These are phyloP conservation scores for Cercophora newfieldiana DNA, from an alignment of 495 filamentous ascomycete genomes.

Conservation along the genomic window DNA sequence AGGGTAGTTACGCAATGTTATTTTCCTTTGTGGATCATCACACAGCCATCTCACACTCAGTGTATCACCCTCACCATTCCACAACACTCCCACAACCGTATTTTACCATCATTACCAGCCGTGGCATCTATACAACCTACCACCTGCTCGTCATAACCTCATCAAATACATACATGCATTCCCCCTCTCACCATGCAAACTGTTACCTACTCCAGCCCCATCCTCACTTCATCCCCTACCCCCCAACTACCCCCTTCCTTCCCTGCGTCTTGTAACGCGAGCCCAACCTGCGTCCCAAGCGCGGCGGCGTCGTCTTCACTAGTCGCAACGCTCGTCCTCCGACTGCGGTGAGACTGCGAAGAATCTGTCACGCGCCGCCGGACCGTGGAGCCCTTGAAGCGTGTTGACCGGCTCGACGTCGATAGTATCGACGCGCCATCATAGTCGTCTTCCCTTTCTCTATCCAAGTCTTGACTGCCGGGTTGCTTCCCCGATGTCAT, in stretches of 20 bases:
- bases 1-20: too few species aligned
- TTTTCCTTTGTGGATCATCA: not conserved
- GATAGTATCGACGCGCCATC: constrained; percentile 34
- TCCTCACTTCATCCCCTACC: constrained; percentile 41
- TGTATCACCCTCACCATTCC: not conserved
- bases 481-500: not conserved
- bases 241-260: constrained; percentile 35
- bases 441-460: constrained; percentile 23
- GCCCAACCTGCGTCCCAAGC: constrained; percentile 28
- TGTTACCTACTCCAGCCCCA: constrained; percentile 41
- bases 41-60: not conserved
- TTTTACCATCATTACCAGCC: not conserved
- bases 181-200: too few species aligned
- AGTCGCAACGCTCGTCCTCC: constrained; percentile 24
- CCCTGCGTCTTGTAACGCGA: constrained; percentile 34
- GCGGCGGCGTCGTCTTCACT: constrained; percentile 33
- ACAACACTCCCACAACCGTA: not conserved
- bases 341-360: constrained; percentile 16
- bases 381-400: constrained; percentile 24
- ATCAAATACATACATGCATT: not conserved
- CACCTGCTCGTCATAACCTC: not conserved
- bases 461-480: constrained; percentile 11
- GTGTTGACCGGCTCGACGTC: constrained; percentile 31
- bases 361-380: constrained; percentile 24
- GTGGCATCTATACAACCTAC: not conserved